Conservation (phyloP, 768 basidiomycete genomes). For the Clavulina sp. region DNA sequence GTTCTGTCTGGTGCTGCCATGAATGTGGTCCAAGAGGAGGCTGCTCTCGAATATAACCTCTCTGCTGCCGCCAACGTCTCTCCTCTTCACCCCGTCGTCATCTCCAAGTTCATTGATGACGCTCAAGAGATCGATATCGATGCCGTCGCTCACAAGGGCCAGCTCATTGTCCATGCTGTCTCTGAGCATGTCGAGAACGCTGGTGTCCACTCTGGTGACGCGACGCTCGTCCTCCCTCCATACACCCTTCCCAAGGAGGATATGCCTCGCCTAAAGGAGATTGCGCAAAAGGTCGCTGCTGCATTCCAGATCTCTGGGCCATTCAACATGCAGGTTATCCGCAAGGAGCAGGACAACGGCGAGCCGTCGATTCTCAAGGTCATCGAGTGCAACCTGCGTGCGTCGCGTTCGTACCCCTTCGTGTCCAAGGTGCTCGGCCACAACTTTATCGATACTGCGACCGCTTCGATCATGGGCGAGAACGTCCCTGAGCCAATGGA, state of each 20-base stretch:
- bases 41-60: slow-evolving; percentile 76
- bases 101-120: slow-evolving; percentile 96
- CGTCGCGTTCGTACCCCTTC: slow-evolving; percentile 97
- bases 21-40: slow-evolving; percentile 94
- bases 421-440: slow-evolving; percentile 95
- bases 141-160: slow-evolving; percentile 85
- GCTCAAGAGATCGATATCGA: slow-evolving; percentile 98
- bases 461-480: slow-evolving; percentile 67
- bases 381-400: slow-evolving; percentile 96
- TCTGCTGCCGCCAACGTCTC: slow-evolving; percentile 96
- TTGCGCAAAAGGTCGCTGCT: slow-evolving; percentile 84
- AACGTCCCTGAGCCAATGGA: slow-evolving; percentile 84
- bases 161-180: slow-evolving; percentile 83
- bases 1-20: slow-evolving; percentile 97
- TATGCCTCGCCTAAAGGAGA: slow-evolving; percentile 75
- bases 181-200: slow-evolving; percentile 99
- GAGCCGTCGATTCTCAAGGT: slow-evolving; percentile 71
- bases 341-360: slow-evolving; percentile 38
- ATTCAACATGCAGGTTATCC: slow-evolving; percentile 99
- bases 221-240: slow-evolving; percentile 91
- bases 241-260: slow-evolving; percentile 61
- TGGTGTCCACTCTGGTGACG: slow-evolving; percentile 96
- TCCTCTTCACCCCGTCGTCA: slow-evolving; percentile 91
- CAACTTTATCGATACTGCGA: slow-evolving; percentile 93
- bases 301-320: slow-evolving; percentile 97